Evolutionary conservation across 768 basidiomycete genomes (phyloP), one percentile per base, ranked within the genome.

Genomic region (Solioccasus polychromus): DNA sequence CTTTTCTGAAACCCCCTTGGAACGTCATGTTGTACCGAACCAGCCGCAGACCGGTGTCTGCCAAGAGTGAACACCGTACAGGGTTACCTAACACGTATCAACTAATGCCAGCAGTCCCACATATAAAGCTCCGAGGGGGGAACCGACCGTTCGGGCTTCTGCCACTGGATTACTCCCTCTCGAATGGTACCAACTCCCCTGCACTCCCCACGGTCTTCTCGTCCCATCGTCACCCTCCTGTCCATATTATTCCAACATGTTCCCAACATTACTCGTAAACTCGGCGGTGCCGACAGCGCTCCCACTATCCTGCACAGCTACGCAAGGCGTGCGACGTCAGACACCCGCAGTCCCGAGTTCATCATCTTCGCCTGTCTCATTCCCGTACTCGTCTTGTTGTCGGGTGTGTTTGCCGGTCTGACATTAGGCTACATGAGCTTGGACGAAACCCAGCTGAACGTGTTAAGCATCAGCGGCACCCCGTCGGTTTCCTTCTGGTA

Each of bases 371-470:
- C 71, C 8, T 64, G 68, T 58, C 83, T 93, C 68, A 92, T 93
- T 35, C 92, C 92, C 42, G 60, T 92, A 26, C 83, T 92, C 57
- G 92, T 93, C 42, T 62, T 91, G 38, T 60, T 86, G 52, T 92
- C 87, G 47, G 91, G 91, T 61, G 57, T 92, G 47, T 92, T 93
- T 78, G 91, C 91, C 75, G 88, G 92, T 66, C 73, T 93, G 54
- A 94, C 92, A 47, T 72, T 94, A 36, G 92, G 92, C 26, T 93
- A 91, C 66, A 92, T 94, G 87, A 88, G 85, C 55, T 76, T 94
- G 63, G 92, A 95, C 67, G 88, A 88, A 66, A 93, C 92, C 31
- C 91, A 93, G 73, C 78, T 95, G 34, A 84, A 86, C 60, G 92
- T 95, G 3, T 69, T 95, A 18, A 82, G 84, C 52, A 83, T 91